Base-by-base conservation (phyloP, 352 stramenopile species). In the Pilasporangium apinafurcum region DNA sequence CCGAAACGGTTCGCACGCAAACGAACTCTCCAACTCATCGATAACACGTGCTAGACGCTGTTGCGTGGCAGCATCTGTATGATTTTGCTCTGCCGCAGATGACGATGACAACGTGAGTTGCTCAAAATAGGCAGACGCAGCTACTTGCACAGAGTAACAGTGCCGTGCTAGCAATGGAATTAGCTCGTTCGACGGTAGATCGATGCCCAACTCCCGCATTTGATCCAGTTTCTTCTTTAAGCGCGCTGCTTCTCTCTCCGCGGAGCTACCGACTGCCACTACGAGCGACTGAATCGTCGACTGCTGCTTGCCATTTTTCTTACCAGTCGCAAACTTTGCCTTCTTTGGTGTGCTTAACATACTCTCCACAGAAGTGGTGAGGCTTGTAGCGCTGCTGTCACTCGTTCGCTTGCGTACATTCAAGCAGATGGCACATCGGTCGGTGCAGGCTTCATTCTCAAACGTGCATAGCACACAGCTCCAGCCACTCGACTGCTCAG, bases 101-200 rank as follows among this genome's bases (percentile, higher is more conserved):
- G 50, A 28, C 12, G 47, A 36, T 45, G 38, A 39, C n/a, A n/a
- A 42, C 13, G 55, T 43, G 44, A 71, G 18, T 8, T 53, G 64
- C 46, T 93, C 81, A 47, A 90, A 93, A 62, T 83, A 88, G 29
- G 75, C 76, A 41, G 68, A 83, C 20, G 76, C 78, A 5, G 78
- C 78, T 14, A 65, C 71, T 7, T 59, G 63, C 13, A 93, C 76
- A 39, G 74, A 83, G 53, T 78, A 90, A 60, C 74, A 86, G 42
- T 88, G 87, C 35, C 68, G 69, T 31, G 74, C 62, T 37, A 93
- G 54, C 43, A 93, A 51, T 37, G 59, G 53, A 51, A 67, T 51
- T 41, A 86, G 48, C 10, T 82, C 59, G 8, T 73, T 58, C 5
- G 68, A 37, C 0, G 69, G 51, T n/a, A 93, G 48, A 2, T 79